Evolutionary conservation across 129 eudicot species (phyloP).

Genomic region (Smallanthus sonchifolius): DNA sequence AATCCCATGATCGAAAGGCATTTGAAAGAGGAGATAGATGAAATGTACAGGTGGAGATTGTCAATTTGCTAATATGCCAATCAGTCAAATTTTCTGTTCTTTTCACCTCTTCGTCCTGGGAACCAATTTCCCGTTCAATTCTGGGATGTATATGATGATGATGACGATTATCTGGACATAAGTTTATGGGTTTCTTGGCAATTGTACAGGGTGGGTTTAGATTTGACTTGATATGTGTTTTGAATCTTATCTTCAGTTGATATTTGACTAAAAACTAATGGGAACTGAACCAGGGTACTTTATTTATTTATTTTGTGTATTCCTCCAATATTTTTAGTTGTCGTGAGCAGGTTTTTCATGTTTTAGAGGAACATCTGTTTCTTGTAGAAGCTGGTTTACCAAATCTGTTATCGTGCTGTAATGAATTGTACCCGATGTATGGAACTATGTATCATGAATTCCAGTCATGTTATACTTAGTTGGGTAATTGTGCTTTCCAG

Average conservation of each 20-base stretch:
- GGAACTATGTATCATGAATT: slow-evolving; percentile 8
- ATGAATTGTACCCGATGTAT: slow-evolving; percentile 17
- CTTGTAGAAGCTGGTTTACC: slow-evolving; percentile 20
- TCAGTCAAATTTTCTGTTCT: slow-evolving; percentile 25
- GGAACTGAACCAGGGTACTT: slow-evolving; percentile 12
- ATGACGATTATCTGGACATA: slow-evolving; percentile 20
- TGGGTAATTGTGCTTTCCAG: neutral
- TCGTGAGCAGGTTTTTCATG: slow-evolving; percentile 25
- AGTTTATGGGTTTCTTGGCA: slow-evolving; percentile 28
- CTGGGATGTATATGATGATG: slow-evolving; percentile 5
- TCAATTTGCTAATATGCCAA: slow-evolving; percentile 15
- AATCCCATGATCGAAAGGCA: slow-evolving; percentile 1
- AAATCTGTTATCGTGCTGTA: slow-evolving; percentile 13
- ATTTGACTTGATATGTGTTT: slow-evolving; percentile 26
- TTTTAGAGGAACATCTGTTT: slow-evolving; percentile 24
- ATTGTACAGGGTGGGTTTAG: slow-evolving; percentile 32
- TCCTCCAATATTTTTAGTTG: slow-evolving; percentile 7
- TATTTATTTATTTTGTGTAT: neutral
- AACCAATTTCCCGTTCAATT: slow-evolving; percentile 2
- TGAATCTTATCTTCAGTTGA: slow-evolving; percentile 6
- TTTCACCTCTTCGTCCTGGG: slow-evolving; percentile 20
- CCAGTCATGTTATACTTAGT: neutral
- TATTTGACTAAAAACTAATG: slow-evolving; percentile 11
- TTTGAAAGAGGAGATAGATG: slow-evolving; percentile 26
- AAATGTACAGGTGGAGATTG: slow-evolving; percentile 32